These are phyloP conservation scores for Lunasporangiospora selenospora DNA, from an alignment of 192 early-diverging fungal species.

Conservation along the genomic window DNA sequence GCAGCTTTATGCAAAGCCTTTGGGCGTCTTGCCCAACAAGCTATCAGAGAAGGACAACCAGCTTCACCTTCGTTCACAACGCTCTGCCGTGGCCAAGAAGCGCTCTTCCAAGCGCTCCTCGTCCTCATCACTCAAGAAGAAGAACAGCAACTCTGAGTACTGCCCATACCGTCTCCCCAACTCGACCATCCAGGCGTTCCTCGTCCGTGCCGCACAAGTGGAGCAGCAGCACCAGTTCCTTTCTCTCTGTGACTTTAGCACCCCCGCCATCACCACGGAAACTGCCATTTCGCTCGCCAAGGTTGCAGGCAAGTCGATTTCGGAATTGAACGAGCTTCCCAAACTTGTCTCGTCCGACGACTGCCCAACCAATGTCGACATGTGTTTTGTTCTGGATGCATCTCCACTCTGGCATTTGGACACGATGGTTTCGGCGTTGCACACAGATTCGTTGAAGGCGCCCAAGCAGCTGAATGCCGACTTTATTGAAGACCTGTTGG, in stretches of 20 bases:
- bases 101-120: slow-evolving; percentile 27
- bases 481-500: slow-evolving; percentile 37
- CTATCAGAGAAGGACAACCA: slow-evolving; percentile 6
- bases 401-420: slow-evolving; percentile 45
- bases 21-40: slow-evolving; percentile 25
- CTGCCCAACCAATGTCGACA: slow-evolving; percentile 45
- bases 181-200: slow-evolving; percentile 28
- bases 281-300: slow-evolving; percentile 40
- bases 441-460: slow-evolving; percentile 36
- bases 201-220: slow-evolving; percentile 26
- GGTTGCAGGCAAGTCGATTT: slow-evolving; percentile 29
- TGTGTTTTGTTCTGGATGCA: slow-evolving; percentile 43
- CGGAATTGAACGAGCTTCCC: slow-evolving; percentile 26
- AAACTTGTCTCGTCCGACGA: slow-evolving; percentile 15
- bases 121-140: slow-evolving; percentile 27
- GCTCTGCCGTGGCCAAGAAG: slow-evolving; percentile 10
- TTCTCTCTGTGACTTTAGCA: slow-evolving; percentile 17
- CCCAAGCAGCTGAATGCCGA: slow-evolving; percentile 34
- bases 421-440: slow-evolving; percentile 41
- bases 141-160: too few species aligned
- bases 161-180: slow-evolving; percentile 16
- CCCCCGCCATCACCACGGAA: slow-evolving; percentile 11
- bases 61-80: neutral
- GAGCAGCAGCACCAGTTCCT: slow-evolving; percentile 47
- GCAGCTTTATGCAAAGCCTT: slow-evolving; percentile 46